Evolutionary conservation across 2,329 filamentous ascomycete species (phyloP).

Genomic region (Pseudogymnoascus sp.): DNA sequence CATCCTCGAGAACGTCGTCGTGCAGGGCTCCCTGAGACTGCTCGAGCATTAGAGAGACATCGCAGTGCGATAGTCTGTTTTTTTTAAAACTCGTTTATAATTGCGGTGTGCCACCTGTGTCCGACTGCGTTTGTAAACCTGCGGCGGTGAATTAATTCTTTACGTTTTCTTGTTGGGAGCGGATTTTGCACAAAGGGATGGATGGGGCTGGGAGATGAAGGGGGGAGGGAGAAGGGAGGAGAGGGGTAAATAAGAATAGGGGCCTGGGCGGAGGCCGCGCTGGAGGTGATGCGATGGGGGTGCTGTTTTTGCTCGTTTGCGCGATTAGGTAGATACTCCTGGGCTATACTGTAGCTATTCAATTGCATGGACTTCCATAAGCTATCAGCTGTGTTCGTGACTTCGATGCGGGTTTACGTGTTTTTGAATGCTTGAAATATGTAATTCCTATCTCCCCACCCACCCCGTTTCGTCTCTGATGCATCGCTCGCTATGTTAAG

Average conservation of each 20-base stretch:
- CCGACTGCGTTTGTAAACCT: neutral
- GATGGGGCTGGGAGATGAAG: neutral
- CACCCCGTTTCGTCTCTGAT: neutral
- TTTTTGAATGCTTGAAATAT: neutral
- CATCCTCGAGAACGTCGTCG: slow-evolving; percentile 96
- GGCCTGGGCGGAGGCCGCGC: neutral
- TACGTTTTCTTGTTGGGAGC: neutral
- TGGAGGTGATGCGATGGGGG: neutral
- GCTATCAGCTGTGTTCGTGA: too few species aligned
- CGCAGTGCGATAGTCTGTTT: neutral
- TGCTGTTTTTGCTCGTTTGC: neutral
- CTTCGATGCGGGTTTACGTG: neutral
- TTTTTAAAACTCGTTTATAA: neutral
- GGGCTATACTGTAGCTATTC: slow-evolving; percentile 1
- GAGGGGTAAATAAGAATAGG: neutral
- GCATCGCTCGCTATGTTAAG: neutral
- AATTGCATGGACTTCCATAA: neutral
- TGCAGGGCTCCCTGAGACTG: slow-evolving; percentile 84
- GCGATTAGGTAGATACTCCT: slow-evolving; percentile 6
- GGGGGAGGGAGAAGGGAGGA: neutral
- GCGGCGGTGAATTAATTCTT: neutral
- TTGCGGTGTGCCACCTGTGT: neutral
- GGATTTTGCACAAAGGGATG: neutral
- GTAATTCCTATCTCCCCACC: neutral
- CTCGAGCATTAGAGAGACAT: slow-evolving; percentile 50